phyloP scores from a whole-genome alignment of 345 rosid genomes.

The Heritiera fomes region DNA sequence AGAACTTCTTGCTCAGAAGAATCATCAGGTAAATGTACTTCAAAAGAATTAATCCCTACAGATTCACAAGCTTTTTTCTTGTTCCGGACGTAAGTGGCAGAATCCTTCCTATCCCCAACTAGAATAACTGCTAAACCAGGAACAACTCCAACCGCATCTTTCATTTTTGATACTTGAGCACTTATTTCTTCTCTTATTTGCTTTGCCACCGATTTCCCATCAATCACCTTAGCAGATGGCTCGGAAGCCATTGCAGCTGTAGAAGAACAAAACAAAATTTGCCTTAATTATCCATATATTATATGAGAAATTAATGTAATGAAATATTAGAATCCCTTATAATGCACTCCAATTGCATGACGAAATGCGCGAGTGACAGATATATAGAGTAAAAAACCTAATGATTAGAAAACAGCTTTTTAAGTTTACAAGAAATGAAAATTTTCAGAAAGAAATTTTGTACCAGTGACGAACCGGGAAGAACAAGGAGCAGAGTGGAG shows the following conservation, averaged over 20 bases:
- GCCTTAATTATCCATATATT: not conserved
- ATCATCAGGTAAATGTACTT: conserved; percentile 56
- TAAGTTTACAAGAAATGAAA: too few species aligned
- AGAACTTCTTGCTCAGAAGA: conserved; percentile 64
- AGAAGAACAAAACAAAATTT: not conserved
- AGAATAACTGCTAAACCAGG: conserved; percentile 89
- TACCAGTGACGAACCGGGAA: conserved; percentile 34
- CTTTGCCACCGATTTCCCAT: conserved; percentile 74
- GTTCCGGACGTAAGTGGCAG: conserved; percentile 67
- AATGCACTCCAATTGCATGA: conserved; percentile 22
- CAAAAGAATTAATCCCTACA: conserved; percentile 72
- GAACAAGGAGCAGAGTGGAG: conserved; percentile 31
- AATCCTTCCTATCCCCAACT: conserved; percentile 64
- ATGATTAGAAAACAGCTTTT: not conserved
- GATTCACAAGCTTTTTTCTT: conserved; percentile 66
- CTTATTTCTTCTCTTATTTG: conserved; percentile 68
- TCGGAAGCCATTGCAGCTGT: conserved; percentile 41
- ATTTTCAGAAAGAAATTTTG: not conserved
- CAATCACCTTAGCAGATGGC: conserved; percentile 60
- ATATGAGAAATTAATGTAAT: too few species aligned
- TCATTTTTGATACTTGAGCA: conserved; percentile 68
- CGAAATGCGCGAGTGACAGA: conserved; percentile 14
- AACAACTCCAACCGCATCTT: conserved; percentile 62
- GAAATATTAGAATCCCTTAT: not conserved
- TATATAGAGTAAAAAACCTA: not conserved